These are phyloP conservation scores for Venturia oleaginea DNA, from an alignment of 2,329 filamentous ascomycete species.

Conservation along the genomic window DNA sequence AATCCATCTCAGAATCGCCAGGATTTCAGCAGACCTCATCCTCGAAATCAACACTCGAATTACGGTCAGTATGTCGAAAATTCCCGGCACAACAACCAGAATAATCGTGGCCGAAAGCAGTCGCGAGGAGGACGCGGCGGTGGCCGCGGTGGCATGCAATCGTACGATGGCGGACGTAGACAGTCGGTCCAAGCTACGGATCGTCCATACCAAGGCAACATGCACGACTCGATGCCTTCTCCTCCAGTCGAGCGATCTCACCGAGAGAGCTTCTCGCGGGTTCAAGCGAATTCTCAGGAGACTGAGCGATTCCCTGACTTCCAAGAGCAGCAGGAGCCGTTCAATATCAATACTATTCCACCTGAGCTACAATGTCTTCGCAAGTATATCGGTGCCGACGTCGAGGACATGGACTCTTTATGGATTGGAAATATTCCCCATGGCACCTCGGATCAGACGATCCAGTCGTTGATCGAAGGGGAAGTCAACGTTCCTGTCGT, in stretches of 20 bases:
- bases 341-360: not conserved
- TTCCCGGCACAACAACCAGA: not conserved
- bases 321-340: not conserved
- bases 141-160: not conserved
- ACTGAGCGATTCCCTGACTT: slow-evolving; percentile 6
- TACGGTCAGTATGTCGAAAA: not conserved
- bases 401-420: slow-evolving; percentile 1
- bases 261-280: not conserved
- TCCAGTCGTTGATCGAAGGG: slow-evolving; percentile 38
- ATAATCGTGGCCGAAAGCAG: not conserved
- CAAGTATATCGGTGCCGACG: slow-evolving; percentile 9
- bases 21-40: not conserved
- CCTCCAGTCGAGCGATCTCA: not conserved
- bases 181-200: not conserved
- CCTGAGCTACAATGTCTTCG: slow-evolving; percentile 3
- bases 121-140: not conserved
- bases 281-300: not conserved
- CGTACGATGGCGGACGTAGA: not conserved
- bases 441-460: slow-evolving; percentile 26
- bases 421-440: slow-evolving; percentile 8
- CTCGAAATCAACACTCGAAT: not conserved
- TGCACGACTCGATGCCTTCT: not conserved
- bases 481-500: slow-evolving; percentile 24
- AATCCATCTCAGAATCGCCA: not conserved
- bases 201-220: not conserved